Conservation (phyloP, 306 rosid species). For the Vigna hirtella region DNA sequence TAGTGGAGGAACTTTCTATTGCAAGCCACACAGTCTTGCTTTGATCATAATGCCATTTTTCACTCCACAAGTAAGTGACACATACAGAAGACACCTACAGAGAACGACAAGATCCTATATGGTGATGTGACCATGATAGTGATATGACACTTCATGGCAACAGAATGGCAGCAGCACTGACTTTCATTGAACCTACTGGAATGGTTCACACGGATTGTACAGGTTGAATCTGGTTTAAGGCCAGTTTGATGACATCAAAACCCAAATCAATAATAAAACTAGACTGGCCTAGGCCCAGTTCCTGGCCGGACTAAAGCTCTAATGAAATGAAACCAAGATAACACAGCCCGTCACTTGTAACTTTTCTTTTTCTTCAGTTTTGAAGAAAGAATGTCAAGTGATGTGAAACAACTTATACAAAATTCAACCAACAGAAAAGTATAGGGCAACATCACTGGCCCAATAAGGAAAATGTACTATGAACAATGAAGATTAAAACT, state of each 20-base stretch:
- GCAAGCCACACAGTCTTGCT: not conserved
- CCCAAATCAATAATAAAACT: not conserved
- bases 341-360: not conserved
- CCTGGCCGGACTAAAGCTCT: not conserved
- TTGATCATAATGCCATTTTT: not conserved
- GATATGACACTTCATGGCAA: not conserved
- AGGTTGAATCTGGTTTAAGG: not conserved
- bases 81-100: not conserved
- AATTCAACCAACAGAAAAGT: not conserved
- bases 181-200: not conserved
- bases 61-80: not conserved
- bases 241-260: not conserved
- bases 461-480: not conserved
- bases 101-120: not conserved
- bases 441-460: not conserved
- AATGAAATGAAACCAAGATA: not conserved
- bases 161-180: not conserved
- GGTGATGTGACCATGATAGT: not conserved
- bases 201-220: not conserved
- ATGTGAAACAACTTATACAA: not conserved
- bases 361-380: not conserved
- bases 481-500: not conserved
- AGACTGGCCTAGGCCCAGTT: not conserved
- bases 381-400: not conserved
- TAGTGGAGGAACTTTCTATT: not conserved